Evolutionary conservation across 371 early-diverging fungal species (phyloP), one percentile per base, ranked within the genome.

Genomic region (Entomophthora muscae): DNA sequence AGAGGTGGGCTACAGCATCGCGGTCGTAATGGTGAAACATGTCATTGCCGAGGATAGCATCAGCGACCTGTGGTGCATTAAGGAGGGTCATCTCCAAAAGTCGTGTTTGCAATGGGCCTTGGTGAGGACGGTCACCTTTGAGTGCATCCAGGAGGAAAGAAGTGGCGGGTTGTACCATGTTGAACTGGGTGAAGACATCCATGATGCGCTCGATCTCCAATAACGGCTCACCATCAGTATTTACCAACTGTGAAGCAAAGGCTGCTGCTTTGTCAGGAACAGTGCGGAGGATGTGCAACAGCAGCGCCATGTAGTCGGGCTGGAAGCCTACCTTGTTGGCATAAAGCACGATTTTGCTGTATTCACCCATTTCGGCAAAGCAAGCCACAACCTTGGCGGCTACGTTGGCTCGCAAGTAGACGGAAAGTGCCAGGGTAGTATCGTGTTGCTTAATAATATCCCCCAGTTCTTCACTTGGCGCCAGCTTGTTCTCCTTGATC

Each of bases 401-500:
- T 3, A 88, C 86, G 66, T 91, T 89, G 52, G 94, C 95, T 59
- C 97, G 85, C 58, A 95, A 78, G 70, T 96, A 98, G 0, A 98
- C 89, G 17, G 94, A 90, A 29, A 96, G 78, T 0, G 96, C 97
- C 63, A 96, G 75, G n/a, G 85, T 85, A 32, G 79, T 70, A 69
- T 98, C 98, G 63, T 86, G 82, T 64, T 84, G 90, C 75, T 91
- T 91, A 63, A 96, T 95, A 70, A 94, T 84, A 69, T 98, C 98
- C 67, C 98, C 98, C 23, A 98, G 79, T 68, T 98, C 97, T 70
- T 98, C 97, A 72, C 90, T 93, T 76, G 96, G 95, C 67, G 90
- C 86, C 3, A 98, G 78, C 65, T 97, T 97, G 70, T 98, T 95
- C 71, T 96, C 96, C 76, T 96, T 95, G 62, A 98, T 80, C 97